Base-by-base conservation (phyloP, 2,329 filamentous ascomycete genomes). In the Apiospora saccharicola region DNA sequence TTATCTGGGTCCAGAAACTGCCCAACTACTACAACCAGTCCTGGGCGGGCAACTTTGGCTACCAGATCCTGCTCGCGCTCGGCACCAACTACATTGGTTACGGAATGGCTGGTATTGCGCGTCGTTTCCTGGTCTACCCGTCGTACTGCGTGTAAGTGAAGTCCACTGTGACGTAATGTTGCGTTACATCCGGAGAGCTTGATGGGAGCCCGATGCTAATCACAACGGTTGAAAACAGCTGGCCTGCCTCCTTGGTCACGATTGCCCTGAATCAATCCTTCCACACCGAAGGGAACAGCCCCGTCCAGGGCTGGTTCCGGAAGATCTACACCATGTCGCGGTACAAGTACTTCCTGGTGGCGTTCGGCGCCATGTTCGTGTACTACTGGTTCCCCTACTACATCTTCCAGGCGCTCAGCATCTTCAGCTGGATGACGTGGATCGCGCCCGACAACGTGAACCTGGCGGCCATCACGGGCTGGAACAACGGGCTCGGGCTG, bases 41-140 rank as follows among this genome's bases (percentile, higher is more conserved):
- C 0, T 89, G 85, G 72, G 86, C 86, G 1, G 81, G 82, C 19
- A 82, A 81, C 67, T 85, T 87, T 53, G 80, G 80, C 0, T 90
- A 89, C 75, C 86, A 88, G 75, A 83, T 89, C 22, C 77, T 86
- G 16, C 82, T 89, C 47, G 84, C 81, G 0, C 78, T 90, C 12
- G 85, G 84, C 0, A 88, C 86, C 46, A 87, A 88, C 76, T 86
- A 88, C 68, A 86, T 90, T 44, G 88, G 88, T 24, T 89, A 89
- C 71, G 88, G 88, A 0, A 80, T 89, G 51, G 87, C 88, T 12
- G 88, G 88, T 5, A 75, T 79, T 8, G 68, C 75, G 13, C 83
- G 87, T 5, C 81, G 85, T 0, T 89, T 88, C 75, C 80, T 89
- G 4, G 86, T 89, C 7, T 87, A 87, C 26, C 86, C 86, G 0